These are phyloP conservation scores for Calocera viscosa DNA, from an alignment of 768 basidiomycete species.

Conservation along the genomic window DNA sequence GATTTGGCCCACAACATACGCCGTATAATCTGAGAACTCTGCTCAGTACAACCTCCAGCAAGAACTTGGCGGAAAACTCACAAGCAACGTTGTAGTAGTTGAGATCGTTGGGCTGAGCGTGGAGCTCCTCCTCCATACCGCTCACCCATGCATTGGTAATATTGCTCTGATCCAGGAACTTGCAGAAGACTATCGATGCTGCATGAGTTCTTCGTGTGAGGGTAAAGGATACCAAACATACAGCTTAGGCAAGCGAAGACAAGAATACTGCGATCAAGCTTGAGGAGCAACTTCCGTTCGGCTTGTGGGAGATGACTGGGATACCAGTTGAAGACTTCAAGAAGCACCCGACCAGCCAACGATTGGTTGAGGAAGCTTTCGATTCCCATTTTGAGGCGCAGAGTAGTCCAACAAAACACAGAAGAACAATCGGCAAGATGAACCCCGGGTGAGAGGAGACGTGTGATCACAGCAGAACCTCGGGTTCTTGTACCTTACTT, in stretches of 20 bases:
- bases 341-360: constrained; percentile 11
- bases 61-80: background rate
- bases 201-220: background rate
- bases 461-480: background rate
- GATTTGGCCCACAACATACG: constrained; percentile 18
- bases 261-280: constrained; percentile 19
- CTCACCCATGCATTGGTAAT: constrained; percentile 18
- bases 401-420: background rate
- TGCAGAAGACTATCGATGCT: background rate
- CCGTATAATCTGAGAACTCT: constrained; percentile 15
- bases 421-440: too few relatives aligned
- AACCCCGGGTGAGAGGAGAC: background rate
- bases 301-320: constrained; percentile 15
- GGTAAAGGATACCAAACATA: background rate
- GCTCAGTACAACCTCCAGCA: background rate
- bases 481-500: background rate
- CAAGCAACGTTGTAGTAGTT: constrained; percentile 13
- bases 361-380: background rate
- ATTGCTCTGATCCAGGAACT: constrained; percentile 15
- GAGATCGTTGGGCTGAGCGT: constrained; percentile 18
- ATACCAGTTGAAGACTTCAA: constrained; percentile 21
- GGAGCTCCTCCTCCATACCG: constrained; percentile 22
- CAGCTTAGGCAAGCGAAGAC: constrained; percentile 20
- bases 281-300: constrained; percentile 18
- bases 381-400: background rate